These are phyloP conservation scores for Magnaporthales sp. DNA, from an alignment of 2,329 filamentous ascomycete genomes.

Conservation along the genomic window DNA sequence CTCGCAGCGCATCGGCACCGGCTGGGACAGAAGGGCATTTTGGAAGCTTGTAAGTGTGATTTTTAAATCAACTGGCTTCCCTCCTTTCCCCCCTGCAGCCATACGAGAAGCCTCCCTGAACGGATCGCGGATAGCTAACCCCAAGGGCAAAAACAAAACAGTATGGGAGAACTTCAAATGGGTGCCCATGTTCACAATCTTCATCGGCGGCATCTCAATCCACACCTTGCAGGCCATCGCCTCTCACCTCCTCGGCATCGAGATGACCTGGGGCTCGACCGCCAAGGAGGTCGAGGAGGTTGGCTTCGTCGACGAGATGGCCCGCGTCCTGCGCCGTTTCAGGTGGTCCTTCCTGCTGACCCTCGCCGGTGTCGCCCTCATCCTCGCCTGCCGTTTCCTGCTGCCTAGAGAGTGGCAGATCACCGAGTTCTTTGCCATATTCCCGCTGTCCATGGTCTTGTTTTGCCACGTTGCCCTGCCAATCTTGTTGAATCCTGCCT, in stretches of 20 bases:
- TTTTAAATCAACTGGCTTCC: background rate
- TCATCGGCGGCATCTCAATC: conserved; percentile 72
- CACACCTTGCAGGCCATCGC: conserved; percentile 75
- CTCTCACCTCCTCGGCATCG: conserved; percentile 74
- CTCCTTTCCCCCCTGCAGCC: background rate
- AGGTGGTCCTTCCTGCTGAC: conserved; percentile 37
- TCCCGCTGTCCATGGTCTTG: conserved; percentile 64
- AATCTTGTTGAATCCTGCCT: conserved; percentile 65
- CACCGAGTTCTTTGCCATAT: conserved; percentile 64
- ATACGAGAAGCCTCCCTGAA: background rate
- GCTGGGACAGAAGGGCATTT: conserved; percentile 51
- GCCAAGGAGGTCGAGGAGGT: conserved; percentile 74
- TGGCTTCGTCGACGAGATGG: conserved; percentile 79
- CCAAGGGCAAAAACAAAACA: conserved; percentile 19
- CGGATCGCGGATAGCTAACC: background rate
- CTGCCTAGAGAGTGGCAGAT: conserved; percentile 59
- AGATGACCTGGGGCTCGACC: conserved; percentile 82
- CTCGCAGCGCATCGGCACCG: conserved; percentile 68
- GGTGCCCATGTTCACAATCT: conserved; percentile 67
- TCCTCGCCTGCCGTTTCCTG: conserved; percentile 54
- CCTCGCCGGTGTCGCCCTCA: conserved; percentile 53
- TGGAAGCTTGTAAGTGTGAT: conserved; percentile 24
- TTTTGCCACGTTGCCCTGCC: conserved; percentile 63
- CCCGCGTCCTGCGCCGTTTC: conserved; percentile 55
- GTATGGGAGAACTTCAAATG: conserved; percentile 62